These are phyloP conservation scores for Rhodosporidiobolus sp. DNA, from an alignment of 768 basidiomycete species.

Conservation along the genomic window DNA sequence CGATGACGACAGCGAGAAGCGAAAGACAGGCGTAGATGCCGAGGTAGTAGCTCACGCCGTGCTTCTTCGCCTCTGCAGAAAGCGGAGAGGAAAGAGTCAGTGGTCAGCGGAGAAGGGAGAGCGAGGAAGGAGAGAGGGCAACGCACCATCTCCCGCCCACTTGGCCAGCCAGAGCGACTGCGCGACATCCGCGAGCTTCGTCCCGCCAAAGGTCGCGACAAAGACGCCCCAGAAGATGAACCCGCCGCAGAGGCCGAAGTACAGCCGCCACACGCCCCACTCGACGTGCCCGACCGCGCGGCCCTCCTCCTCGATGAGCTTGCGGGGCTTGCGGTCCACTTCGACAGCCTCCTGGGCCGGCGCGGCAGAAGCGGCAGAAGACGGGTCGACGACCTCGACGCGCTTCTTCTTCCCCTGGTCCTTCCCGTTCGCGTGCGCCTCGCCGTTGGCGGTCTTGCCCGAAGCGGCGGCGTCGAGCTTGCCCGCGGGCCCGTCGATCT, in stretches of 20 bases:
- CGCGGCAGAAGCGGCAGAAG: background rate
- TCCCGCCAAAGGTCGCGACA: slow-evolving; percentile 33
- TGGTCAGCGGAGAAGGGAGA: background rate
- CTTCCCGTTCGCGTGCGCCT: background rate
- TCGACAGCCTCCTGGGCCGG: background rate
- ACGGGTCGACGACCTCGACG: background rate
- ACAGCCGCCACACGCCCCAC: slow-evolving; percentile 37
- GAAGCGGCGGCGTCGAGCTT: background rate
- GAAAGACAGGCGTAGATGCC: slow-evolving; percentile 38
- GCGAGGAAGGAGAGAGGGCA: too few relatives aligned
- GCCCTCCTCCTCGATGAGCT: slow-evolving; percentile 42
- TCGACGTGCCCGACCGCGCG: slow-evolving; percentile 36
- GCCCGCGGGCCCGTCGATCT: slow-evolving; percentile 4
- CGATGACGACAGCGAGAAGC: slow-evolving; percentile 34
- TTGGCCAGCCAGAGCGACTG: slow-evolving; percentile 40
- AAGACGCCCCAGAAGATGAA: slow-evolving; percentile 40
- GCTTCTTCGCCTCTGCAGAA: slow-evolving; percentile 14
- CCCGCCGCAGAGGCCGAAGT: slow-evolving; percentile 38
- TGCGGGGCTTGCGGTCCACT: slow-evolving; percentile 17
- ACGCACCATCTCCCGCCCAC: slow-evolving; percentile 37
- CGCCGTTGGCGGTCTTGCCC: background rate
- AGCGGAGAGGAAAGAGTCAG: background rate
- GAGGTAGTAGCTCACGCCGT: slow-evolving; percentile 39
- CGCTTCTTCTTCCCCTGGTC: background rate
- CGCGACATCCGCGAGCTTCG: slow-evolving; percentile 37